phyloP scores from a whole-genome alignment of 345 rosid genomes.

The Eucalyptus tenuipes region DNA sequence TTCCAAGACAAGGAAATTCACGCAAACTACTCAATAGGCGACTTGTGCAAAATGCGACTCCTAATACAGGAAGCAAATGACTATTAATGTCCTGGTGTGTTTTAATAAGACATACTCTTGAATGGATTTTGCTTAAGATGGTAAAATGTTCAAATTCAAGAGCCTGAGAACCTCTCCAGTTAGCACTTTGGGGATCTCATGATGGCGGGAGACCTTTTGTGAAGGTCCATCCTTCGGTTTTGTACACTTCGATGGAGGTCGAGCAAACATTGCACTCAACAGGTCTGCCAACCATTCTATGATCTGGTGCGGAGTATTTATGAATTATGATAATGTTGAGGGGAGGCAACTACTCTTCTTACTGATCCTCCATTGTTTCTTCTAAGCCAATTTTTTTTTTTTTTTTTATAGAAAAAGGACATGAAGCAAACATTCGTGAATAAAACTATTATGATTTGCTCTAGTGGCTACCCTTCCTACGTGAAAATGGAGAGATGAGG shows the following conservation, averaged over 20 bases:
- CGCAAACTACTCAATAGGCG: neutral
- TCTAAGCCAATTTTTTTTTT: neutral
- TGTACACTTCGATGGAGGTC: fast-evolving
- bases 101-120: neutral
- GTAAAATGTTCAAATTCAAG: fast-evolving
- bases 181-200: neutral
- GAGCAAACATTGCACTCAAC: fast-evolving
- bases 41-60: neutral
- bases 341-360: neutral
- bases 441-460: too few relatives aligned
- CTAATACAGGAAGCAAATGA: neutral
- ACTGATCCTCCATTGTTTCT: neutral
- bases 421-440: neutral
- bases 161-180: neutral
- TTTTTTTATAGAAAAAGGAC: fast-evolving
- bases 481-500: fast-evolving
- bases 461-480: fast-evolving
- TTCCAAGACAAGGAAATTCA: neutral
- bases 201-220: neutral
- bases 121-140: neutral
- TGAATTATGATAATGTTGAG: neutral
- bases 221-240: neutral
- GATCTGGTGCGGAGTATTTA: fast-evolving
- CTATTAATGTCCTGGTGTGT: neutral
- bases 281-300: fast-evolving